A percentile compares a stretch with the other conserved stretches of the same genome.
Evolutionary conservation across 768 basidiomycete genomes (phyloP).

Genomic region (Phanerochaete carnosa): DNA sequence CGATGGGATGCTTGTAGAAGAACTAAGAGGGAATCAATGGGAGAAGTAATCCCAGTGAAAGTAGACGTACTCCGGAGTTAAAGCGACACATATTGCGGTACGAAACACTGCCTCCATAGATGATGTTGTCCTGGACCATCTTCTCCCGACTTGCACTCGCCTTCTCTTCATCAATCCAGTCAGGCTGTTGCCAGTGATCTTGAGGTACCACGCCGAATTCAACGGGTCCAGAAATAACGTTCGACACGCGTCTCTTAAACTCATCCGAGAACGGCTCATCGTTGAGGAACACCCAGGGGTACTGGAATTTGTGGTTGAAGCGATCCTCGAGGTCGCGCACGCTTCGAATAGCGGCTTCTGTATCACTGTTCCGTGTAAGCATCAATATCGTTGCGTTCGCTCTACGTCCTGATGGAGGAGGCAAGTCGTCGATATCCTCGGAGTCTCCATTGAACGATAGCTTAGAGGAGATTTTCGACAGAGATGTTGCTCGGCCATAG

Average conservation of each 20-base stretch:
- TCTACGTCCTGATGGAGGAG: slow-evolving; percentile 12
- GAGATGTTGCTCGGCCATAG: slow-evolving; percentile 58
- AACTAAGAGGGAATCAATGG: slow-evolving; percentile 14
- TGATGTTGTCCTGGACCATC: slow-evolving; percentile 46
- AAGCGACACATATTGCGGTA: slow-evolving; percentile 79
- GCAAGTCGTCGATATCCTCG: too few species aligned
- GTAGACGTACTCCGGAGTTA: slow-evolving; percentile 55
- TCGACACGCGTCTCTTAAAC: slow-evolving; percentile 50
- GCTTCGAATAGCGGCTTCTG: slow-evolving; percentile 55
- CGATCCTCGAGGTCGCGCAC: slow-evolving; percentile 80
- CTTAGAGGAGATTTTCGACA: slow-evolving; percentile 34
- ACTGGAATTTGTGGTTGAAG: slow-evolving; percentile 77
- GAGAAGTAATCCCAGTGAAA: not conserved
- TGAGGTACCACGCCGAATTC: slow-evolving; percentile 55
- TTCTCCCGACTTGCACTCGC: slow-evolving; percentile 50
- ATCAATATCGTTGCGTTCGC: slow-evolving; percentile 34
- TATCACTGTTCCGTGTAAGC: slow-evolving; percentile 68
- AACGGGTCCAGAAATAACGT: slow-evolving; percentile 32
- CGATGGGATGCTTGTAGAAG: slow-evolving; percentile 69
- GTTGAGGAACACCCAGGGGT: slow-evolving; percentile 90
- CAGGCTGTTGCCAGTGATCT: slow-evolving; percentile 69
- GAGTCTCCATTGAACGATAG: too few species aligned
- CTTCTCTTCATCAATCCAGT: slow-evolving; percentile 66
- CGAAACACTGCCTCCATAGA: slow-evolving; percentile 50
- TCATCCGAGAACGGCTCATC: slow-evolving; percentile 74